Conservation (phyloP, 1,284 basidiomycete species). For the Cryptococcus neoformans region DNA sequence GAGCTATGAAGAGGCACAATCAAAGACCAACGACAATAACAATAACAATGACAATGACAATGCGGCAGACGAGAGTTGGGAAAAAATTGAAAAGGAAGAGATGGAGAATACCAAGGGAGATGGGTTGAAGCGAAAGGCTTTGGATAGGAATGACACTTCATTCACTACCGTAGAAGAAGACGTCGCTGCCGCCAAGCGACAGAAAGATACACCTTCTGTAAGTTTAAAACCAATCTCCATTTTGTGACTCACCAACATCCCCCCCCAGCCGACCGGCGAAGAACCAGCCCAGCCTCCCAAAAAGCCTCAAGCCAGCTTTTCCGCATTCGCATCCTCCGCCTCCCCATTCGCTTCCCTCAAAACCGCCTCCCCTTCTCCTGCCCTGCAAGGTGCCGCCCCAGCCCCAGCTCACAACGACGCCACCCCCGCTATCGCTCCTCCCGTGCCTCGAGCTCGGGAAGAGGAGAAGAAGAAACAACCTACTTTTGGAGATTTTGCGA, state of each 20-base stretch:
- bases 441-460: constrained; percentile 22
- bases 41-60: not conserved
- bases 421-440: constrained; percentile 14
- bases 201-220: constrained; percentile 22
- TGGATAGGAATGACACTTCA: constrained; percentile 30
- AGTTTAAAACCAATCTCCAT: constrained; percentile 4
- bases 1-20: constrained; percentile 32
- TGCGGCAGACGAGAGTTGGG: constrained; percentile 6
- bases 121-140: constrained; percentile 38
- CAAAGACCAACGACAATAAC: constrained; percentile 2
- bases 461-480: constrained; percentile 8
- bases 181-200: constrained; percentile 15
- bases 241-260: not conserved
- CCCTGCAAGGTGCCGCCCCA: not conserved
- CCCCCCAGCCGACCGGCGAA: not conserved
- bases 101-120: constrained; percentile 9
- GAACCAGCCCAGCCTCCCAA: constrained; percentile 1
- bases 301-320: constrained; percentile 51
- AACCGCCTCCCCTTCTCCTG: constrained; percentile 6
- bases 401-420: not conserved
- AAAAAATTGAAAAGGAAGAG: constrained; percentile 21
- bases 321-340: constrained; percentile 59
- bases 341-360: constrained; percentile 57
- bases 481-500: constrained; percentile 2
- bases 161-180: constrained; percentile 11